A percentile compares a stretch with the other conserved stretches of the same genome.
These are phyloP conservation scores for Endocarpon pusillum DNA, from an alignment of 495 filamentous ascomycete species.

Conservation along the genomic window DNA sequence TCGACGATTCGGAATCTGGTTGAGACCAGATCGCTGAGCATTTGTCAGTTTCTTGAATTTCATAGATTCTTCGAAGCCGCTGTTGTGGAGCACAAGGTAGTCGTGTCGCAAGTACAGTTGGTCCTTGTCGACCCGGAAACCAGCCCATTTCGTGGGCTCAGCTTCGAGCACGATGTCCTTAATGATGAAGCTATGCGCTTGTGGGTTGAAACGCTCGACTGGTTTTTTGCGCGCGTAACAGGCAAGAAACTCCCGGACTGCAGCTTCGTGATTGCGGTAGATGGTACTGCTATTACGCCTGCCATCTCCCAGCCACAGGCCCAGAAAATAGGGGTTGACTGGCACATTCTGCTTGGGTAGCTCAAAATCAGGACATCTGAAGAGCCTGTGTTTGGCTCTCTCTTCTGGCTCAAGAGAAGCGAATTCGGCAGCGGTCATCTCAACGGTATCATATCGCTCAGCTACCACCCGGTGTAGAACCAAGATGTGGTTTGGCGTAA, in stretches of 20 bases:
- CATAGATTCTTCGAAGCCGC: conserved; percentile 69
- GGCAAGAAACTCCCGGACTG: not conserved
- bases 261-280: not conserved
- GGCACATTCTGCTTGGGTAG: conserved; percentile 5
- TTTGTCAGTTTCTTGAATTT: conserved; percentile 99
- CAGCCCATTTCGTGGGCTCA: conserved; percentile 22
- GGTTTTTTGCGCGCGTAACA: too few species aligned
- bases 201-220: conserved; percentile 6
- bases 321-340: too few species aligned
- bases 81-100: conserved; percentile 27
- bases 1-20: conserved; percentile 98
- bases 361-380: conserved; percentile 12
- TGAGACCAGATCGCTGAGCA: conserved; percentile 93
- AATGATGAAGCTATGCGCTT: conserved; percentile 18
- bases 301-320: too few species aligned
- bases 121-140: conserved; percentile 30
- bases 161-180: conserved; percentile 23
- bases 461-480: conserved; percentile 20
- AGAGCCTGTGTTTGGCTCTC: conserved; percentile 13
- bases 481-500: conserved; percentile 31
- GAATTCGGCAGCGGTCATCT: conserved; percentile 26
- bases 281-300: not conserved
- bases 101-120: conserved; percentile 33
- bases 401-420: conserved; percentile 18
- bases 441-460: conserved; percentile 18